Percentiles rank a stretch among this genome's conserved stretches.
phyloP scores from a whole-genome alignment of 78 protist species.

The Dictyostelium capitatum region DNA sequence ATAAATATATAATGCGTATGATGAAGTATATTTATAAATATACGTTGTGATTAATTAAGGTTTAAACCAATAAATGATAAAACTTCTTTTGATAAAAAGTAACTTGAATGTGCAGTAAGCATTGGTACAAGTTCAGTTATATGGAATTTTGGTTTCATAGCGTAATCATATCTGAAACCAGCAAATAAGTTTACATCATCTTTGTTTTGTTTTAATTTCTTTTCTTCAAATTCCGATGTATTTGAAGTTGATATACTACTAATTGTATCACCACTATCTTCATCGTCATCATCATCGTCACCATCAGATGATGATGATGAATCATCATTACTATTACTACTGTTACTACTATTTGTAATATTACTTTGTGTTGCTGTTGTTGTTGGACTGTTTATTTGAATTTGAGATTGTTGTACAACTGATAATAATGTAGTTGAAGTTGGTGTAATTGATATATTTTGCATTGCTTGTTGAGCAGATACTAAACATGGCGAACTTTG shows the following conservation, averaged over 20 bases:
- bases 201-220: neutral
- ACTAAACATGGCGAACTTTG: conserved; percentile 4
- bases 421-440: neutral
- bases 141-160: conserved; percentile 45
- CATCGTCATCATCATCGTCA: neutral
- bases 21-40: too few species aligned
- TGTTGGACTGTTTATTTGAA: neutral
- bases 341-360: neutral
- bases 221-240: neutral
- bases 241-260: neutral
- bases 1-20: too few species aligned
- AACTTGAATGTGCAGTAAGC: conserved; percentile 20
- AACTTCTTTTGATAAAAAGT: conserved; percentile 53
- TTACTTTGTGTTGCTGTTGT: neutral
- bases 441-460: conserved; percentile 1
- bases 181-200: conserved; percentile 10
- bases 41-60: neutral
- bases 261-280: neutral
- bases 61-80: conserved; percentile 8
- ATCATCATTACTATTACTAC: neutral
- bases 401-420: neutral
- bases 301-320: neutral
- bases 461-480: conserved; percentile 17
- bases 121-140: conserved; percentile 27
- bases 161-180: conserved; percentile 62